A percentile compares a stretch with the other conserved stretches of the same genome.
Conservation (phyloP, 2,329 filamentous ascomycete species). For the Phialemonium atrogriseum region DNA sequence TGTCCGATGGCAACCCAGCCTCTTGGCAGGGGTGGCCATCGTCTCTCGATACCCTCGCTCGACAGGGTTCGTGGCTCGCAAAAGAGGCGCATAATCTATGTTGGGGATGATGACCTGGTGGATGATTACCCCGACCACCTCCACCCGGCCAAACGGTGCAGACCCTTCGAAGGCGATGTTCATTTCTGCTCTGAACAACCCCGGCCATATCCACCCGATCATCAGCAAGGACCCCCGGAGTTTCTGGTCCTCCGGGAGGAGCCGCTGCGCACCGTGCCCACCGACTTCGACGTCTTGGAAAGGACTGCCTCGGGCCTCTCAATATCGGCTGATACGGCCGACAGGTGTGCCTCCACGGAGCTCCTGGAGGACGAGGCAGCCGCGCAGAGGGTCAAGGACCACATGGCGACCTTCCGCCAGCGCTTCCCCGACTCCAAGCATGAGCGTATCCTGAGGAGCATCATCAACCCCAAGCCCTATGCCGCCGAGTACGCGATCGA, state of each 20-base stretch:
- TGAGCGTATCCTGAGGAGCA: slow-evolving; percentile 47
- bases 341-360: slow-evolving; percentile 24
- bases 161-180: slow-evolving; percentile 10
- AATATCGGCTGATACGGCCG: slow-evolving; percentile 32
- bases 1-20: slow-evolving; percentile 18
- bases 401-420: slow-evolving; percentile 35
- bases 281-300: slow-evolving; percentile 27
- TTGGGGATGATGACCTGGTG: slow-evolving; percentile 1
- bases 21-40: slow-evolving; percentile 14
- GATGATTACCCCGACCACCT: slow-evolving; percentile 4
- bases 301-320: slow-evolving; percentile 40
- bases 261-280: slow-evolving; percentile 2
- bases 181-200: slow-evolving; percentile 10
- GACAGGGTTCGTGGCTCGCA: background rate
- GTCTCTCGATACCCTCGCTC: slow-evolving; percentile 9
- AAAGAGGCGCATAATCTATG: slow-evolving; percentile 2
- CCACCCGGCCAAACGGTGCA: slow-evolving; percentile 13
- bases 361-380: slow-evolving; percentile 38
- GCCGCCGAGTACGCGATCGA: slow-evolving; percentile 44
- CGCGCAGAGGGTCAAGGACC: slow-evolving; percentile 37
- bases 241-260: background rate
- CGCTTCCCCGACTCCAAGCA: slow-evolving; percentile 41
- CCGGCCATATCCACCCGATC: slow-evolving; percentile 4
- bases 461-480: slow-evolving; percentile 43
- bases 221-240: slow-evolving; percentile 2